Evolutionary conservation across 257 asterid species (phyloP).

Genomic region (Linderniella brevidens): DNA sequence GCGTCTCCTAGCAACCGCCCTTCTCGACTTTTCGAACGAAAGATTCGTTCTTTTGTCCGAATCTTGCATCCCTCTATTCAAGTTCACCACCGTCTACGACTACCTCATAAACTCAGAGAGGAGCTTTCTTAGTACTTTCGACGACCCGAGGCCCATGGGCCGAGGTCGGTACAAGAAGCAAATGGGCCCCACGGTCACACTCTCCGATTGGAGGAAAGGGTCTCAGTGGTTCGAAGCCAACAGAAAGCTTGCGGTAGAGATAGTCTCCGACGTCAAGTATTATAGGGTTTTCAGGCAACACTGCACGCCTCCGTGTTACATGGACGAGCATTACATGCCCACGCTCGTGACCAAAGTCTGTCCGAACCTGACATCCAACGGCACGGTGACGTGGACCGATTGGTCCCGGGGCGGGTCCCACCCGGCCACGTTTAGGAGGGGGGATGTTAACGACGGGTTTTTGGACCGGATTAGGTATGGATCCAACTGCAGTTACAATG

Average conservation of each 20-base stretch:
- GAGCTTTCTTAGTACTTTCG: conserved; percentile 42
- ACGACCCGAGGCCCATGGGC: conserved; percentile 75
- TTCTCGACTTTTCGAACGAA: conserved; percentile 49
- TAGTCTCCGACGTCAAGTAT: conserved; percentile 61
- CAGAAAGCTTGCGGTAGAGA: conserved; percentile 44
- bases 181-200: conserved; percentile 52
- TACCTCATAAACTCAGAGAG: conserved; percentile 35
- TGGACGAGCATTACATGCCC: conserved; percentile 88
- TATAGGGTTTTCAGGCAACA: conserved; percentile 44
- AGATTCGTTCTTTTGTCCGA: conserved; percentile 59
- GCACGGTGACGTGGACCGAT: conserved; percentile 67
- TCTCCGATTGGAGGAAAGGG: conserved; percentile 90
- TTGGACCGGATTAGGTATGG: conserved; percentile 37
- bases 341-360: conserved; percentile 47
- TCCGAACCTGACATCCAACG: conserved; percentile 46
- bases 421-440: conserved; percentile 50
- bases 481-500: conserved; percentile 42
- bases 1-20: conserved; percentile 59
- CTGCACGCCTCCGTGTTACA: conserved; percentile 79
- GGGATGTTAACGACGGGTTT: conserved; percentile 35
- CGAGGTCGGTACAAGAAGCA: conserved; percentile 80
- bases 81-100: conserved; percentile 41
- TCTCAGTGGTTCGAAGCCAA: conserved; percentile 93
- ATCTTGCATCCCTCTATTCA: conserved; percentile 66
- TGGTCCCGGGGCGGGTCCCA: conserved; percentile 78